These are phyloP conservation scores for Alternaria brassicicola DNA, from an alignment of 2,329 filamentous ascomycete genomes.

Conservation along the genomic window DNA sequence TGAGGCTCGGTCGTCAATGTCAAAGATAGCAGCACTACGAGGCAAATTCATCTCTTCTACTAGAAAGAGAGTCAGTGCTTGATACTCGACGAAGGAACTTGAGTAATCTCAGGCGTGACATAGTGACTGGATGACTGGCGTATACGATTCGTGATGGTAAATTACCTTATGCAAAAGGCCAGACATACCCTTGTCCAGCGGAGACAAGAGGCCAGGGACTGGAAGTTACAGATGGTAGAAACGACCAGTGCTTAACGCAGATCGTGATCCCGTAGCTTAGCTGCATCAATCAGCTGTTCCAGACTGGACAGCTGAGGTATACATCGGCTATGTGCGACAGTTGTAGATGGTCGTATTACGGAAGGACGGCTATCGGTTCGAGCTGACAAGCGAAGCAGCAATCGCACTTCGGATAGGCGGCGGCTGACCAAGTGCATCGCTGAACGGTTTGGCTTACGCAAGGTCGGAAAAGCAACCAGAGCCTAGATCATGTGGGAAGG, in stretches of 20 bases:
- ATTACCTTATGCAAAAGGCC: not conserved
- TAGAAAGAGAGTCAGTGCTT: not conserved
- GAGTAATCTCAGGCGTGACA: not conserved
- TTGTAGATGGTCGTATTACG: not conserved
- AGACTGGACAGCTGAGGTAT: not conserved
- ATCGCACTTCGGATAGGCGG: not conserved
- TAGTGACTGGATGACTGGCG: not conserved
- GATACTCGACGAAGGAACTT: not conserved
- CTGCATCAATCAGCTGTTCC: not conserved
- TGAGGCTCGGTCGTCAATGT: too few species aligned
- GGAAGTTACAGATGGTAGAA: too few species aligned
- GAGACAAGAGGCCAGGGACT: not conserved
- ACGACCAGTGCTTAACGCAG: not conserved
- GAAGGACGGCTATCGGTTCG: constrained; percentile 1
- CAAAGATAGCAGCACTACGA: not conserved
- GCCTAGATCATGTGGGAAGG: not conserved
- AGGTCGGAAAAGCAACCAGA: not conserved
- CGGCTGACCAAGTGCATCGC: not conserved
- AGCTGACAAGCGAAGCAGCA: not conserved
- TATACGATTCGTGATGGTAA: not conserved
- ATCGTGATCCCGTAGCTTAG: not conserved
- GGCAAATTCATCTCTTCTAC: not conserved
- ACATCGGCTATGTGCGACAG: not conserved
- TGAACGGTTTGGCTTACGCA: not conserved
- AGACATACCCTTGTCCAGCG: not conserved